phyloP scores from a whole-genome alignment of 331 rosid species.

The Acacia pycnantha region DNA sequence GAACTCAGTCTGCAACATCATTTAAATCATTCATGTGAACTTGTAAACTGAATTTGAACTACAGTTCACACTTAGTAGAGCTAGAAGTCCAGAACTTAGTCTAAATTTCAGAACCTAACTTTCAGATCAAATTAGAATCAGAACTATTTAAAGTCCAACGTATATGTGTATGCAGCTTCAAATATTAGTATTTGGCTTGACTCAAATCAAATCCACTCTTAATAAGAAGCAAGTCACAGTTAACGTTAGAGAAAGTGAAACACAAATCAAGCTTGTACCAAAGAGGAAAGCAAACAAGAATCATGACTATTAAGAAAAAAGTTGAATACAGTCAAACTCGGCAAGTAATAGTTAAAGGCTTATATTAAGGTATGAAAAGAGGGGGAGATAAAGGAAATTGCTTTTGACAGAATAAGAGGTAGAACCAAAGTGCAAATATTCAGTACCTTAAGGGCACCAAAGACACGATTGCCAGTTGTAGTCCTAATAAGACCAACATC shows the following conservation, averaged over 20 bases:
- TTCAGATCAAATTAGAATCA: neutral
- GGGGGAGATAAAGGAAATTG: neutral
- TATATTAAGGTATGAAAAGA: neutral
- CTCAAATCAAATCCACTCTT: neutral
- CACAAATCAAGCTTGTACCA: neutral
- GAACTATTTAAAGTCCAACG: neutral
- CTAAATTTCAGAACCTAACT: neutral
- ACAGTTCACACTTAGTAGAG: neutral
- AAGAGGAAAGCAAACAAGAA: neutral
- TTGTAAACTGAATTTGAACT: neutral
- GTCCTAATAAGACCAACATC: constrained; percentile 89
- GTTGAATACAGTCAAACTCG: neutral
- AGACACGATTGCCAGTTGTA: constrained; percentile 89
- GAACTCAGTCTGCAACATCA: neutral
- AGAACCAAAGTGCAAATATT: neutral
- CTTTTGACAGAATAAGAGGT: neutral
- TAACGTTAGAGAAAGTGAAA: neutral
- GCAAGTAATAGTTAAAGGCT: neutral
- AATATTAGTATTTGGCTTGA: neutral
- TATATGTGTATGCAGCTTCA: neutral
- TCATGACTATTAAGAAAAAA: neutral
- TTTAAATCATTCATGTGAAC: neutral
- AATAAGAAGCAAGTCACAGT: neutral
- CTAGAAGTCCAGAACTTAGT: no score
- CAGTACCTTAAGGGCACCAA: constrained; percentile 88